Percentiles rank a stretch among this genome's conserved stretches.
Conservation (phyloP, 495 filamentous ascomycete genomes). For the Penicillium dipodomyicola region DNA sequence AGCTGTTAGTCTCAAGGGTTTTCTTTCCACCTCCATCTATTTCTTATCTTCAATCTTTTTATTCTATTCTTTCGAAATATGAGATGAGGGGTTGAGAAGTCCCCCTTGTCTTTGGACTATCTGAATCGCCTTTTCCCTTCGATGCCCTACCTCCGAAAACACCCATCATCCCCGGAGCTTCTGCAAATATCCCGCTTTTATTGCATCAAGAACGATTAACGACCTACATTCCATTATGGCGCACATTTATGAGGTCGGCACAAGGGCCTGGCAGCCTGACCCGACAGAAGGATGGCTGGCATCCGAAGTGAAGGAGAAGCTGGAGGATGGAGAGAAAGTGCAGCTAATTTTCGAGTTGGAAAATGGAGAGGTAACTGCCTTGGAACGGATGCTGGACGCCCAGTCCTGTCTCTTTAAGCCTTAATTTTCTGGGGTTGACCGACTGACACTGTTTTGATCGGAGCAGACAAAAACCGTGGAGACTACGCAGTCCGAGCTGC, state of each 20-base stretch:
- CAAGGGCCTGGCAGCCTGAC: constrained; percentile 97
- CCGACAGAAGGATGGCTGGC: constrained; percentile 93
- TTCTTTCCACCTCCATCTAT: constrained; percentile 15
- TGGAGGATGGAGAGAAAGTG: constrained; percentile 79
- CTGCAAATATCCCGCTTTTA: constrained; percentile 4
- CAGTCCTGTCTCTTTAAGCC: neutral
- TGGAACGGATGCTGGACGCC: neutral
- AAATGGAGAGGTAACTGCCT: constrained; percentile 84
- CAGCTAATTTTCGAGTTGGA: constrained; percentile 79
- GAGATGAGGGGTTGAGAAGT: constrained; percentile 32
- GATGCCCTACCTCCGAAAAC: constrained; percentile 3
- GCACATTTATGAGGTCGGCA: constrained; percentile 95
- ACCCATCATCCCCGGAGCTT: constrained; percentile 3
- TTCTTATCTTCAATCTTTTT: constrained; percentile 11
- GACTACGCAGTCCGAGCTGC: constrained; percentile 75
- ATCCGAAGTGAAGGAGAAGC: constrained; percentile 89
- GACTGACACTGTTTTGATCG: constrained; percentile 23
- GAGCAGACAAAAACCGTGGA: constrained; percentile 71
- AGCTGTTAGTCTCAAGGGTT: constrained; percentile 34
- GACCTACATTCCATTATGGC: constrained; percentile 52
- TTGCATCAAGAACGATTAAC: constrained; percentile 13
- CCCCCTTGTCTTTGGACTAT: constrained; percentile 33
- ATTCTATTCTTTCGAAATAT: constrained; percentile 25
- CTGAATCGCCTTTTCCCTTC: constrained; percentile 5
- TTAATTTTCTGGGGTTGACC: neutral